A percentile compares a stretch with the other conserved stretches of the same genome.
phyloP scores from a whole-genome alignment of 495 filamentous ascomycete genomes.

The Penicillium crystallinum region DNA sequence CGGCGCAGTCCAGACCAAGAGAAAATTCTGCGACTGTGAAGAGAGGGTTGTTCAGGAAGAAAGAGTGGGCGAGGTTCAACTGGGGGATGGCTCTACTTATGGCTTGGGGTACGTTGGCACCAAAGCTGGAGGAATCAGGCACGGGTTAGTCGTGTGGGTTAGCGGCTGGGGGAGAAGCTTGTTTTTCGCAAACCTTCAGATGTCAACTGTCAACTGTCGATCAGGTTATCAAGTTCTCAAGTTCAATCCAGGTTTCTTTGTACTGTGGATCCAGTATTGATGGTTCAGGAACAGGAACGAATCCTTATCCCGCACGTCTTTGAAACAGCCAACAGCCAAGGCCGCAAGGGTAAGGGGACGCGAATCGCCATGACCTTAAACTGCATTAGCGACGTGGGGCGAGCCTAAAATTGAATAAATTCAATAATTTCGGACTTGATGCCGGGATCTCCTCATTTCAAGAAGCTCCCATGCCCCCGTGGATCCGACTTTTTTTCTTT shows the following conservation, averaged over 20 bases:
- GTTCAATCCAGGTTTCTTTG: neutral
- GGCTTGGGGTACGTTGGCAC: neutral
- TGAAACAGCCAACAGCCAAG: neutral
- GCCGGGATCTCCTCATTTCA: slow-evolving; percentile 3
- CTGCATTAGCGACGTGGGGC: slow-evolving; percentile 24
- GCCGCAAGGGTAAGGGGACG: neutral
- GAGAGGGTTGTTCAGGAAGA: neutral
- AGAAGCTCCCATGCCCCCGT: neutral
- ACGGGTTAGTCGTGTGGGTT: neutral
- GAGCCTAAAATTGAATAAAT: neutral
- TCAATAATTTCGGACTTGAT: neutral
- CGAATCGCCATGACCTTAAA: slow-evolving; percentile 19
- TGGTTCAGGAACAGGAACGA: neutral
- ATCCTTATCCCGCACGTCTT: neutral
- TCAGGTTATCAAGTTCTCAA: neutral
- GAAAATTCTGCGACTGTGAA: neutral
- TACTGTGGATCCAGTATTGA: neutral
- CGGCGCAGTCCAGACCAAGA: neutral
- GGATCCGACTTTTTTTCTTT: slow-evolving; percentile 10
- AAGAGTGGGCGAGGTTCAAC: neutral
- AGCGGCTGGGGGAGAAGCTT: slow-evolving; percentile 6
- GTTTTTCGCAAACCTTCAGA: neutral
- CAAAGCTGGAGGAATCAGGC: neutral
- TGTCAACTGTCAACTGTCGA: neutral
- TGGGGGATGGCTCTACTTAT: neutral